phyloP scores from a whole-genome alignment of 164 flowering plant species.

The Paratinospora sagittata region DNA sequence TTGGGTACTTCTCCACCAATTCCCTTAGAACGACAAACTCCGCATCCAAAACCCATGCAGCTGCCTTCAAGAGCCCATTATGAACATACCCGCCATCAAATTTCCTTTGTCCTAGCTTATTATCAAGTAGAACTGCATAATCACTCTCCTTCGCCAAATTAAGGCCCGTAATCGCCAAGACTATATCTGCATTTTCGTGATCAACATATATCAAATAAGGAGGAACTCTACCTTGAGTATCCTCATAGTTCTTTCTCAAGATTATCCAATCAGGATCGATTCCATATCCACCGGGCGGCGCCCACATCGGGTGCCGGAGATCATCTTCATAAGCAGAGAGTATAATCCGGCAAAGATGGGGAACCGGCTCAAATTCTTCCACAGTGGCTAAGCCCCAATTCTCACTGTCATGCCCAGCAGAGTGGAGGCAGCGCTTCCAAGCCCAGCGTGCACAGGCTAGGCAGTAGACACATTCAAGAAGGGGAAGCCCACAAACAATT shows the following conservation, averaged over 20 bases:
- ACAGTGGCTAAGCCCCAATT: slow-evolving; percentile 81
- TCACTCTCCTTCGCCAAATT: slow-evolving; percentile 82
- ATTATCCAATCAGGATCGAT: slow-evolving; percentile 68
- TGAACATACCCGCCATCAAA: slow-evolving; percentile 97
- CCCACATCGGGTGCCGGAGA: slow-evolving; percentile 68
- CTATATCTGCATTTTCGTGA: slow-evolving; percentile 63
- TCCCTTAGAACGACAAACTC: slow-evolving; percentile 59
- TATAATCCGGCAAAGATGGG: slow-evolving; percentile 72
- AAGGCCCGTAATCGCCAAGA: slow-evolving; percentile 71
- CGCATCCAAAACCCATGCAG: slow-evolving; percentile 64
- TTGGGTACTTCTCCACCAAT: slow-evolving; percentile 51
- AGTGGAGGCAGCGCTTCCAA: slow-evolving; percentile 63
- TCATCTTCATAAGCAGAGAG: slow-evolving; percentile 86
- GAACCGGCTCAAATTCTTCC: slow-evolving; percentile 86
- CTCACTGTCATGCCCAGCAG: slow-evolving; percentile 77
- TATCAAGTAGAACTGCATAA: slow-evolving; percentile 71
- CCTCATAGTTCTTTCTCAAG: slow-evolving; percentile 46
- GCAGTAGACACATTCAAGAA: slow-evolving; percentile 63
- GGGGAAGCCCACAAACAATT: slow-evolving; percentile 47
- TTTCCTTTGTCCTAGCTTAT: slow-evolving; percentile 70
- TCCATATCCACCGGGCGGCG: slow-evolving; percentile 83
- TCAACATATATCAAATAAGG: slow-evolving; percentile 78
- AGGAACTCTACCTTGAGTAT: slow-evolving; percentile 64
- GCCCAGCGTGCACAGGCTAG: slow-evolving; percentile 67
- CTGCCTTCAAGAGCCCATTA: slow-evolving; percentile 91